These are phyloP conservation scores for Stachybotrys echinatus DNA, from an alignment of 2,329 filamentous ascomycete species.

Conservation along the genomic window DNA sequence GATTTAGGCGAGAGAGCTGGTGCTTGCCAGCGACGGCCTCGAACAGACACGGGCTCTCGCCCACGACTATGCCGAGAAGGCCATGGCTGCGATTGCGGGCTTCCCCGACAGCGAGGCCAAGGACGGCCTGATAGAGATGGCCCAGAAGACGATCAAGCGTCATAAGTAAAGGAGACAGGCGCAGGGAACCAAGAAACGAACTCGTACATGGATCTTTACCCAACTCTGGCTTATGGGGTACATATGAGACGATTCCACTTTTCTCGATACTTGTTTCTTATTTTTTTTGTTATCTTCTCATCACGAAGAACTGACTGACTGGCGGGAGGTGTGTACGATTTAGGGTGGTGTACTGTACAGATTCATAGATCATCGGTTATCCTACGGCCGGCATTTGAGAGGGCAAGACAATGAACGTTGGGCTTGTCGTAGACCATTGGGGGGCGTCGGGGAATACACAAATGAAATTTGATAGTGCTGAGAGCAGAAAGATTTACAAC, in stretches of 20 bases:
- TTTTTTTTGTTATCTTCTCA: too few relatives aligned
- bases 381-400: not conserved
- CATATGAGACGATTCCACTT: not conserved
- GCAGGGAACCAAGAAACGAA: too few relatives aligned
- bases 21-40: conserved; percentile 77
- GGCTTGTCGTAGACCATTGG: not conserved
- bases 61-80: conserved; percentile 84
- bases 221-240: not conserved
- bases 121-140: conserved; percentile 87
- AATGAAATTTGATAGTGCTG: not conserved
- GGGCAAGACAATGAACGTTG: not conserved
- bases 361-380: not conserved
- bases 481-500: too few relatives aligned
- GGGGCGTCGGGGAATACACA: not conserved
- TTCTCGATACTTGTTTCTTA: too few relatives aligned
- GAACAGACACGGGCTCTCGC: conserved; percentile 88
- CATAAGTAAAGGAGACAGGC: conserved; percentile 69
- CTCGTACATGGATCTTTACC: not conserved
- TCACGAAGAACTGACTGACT: not conserved
- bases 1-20: conserved; percentile 75
- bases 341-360: not conserved
- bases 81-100: conserved; percentile 72
- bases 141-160: conserved; percentile 81
- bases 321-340: not conserved
- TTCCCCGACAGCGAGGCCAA: conserved; percentile 97